A percentile compares a stretch with the other conserved stretches of the same genome.
These are phyloP conservation scores for Plantago coronopus DNA, from an alignment of 305 asterid genomes.

Conservation along the genomic window DNA sequence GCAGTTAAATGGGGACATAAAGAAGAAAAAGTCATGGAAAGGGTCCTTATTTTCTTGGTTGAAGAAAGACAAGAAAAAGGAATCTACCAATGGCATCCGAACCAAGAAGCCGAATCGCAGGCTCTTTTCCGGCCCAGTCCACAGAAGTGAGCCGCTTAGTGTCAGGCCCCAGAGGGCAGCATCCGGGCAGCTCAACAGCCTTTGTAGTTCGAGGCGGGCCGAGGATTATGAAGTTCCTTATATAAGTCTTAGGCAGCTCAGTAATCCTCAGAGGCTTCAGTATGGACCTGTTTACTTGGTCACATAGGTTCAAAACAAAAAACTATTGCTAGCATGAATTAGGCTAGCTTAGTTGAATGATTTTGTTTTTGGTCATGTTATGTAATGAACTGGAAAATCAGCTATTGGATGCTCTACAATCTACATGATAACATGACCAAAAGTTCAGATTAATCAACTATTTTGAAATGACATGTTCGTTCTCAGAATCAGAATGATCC, in stretches of 20 bases:
- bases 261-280: conserved; percentile 32
- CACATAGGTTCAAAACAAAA: conserved; percentile 32
- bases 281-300: conserved; percentile 78
- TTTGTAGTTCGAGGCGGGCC: conserved; percentile 32
- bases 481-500: no score
- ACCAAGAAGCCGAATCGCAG: conserved; percentile 31
- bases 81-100: conserved; percentile 20
- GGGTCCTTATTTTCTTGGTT: conserved; percentile 57
- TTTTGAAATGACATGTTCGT: no score
- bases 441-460: no score
- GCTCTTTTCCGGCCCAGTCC: conserved; percentile 49
- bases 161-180: conserved; percentile 31
- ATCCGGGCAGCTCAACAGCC: conserved; percentile 56
- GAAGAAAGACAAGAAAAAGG: conserved; percentile 43
- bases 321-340: conserved; percentile 9
- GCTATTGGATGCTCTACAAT: conserved; percentile 1
- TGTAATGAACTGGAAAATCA: conserved; percentile 1
- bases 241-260: conserved; percentile 44
- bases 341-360: not conserved
- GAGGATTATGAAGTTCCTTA: conserved; percentile 46
- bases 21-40: conserved; percentile 58
- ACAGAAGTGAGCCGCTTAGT: conserved; percentile 10
- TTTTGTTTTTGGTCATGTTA: no score
- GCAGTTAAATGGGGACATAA: conserved; percentile 29
- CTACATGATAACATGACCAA: no score